Evolutionary conservation across 2,329 filamentous ascomycete genomes (phyloP).

Genomic region (Aspergillus fumigatus): DNA sequence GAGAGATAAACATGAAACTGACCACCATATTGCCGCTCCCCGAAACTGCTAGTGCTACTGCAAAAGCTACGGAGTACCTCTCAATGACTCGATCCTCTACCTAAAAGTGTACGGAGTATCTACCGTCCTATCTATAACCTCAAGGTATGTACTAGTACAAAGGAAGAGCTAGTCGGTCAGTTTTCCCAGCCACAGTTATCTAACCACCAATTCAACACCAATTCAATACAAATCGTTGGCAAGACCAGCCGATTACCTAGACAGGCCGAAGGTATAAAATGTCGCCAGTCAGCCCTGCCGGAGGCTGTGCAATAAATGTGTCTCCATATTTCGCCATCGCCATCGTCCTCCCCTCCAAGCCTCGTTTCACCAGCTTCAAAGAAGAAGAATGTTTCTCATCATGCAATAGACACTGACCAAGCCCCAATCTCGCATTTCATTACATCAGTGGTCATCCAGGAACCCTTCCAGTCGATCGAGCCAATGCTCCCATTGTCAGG

Average conservation of each 20-base stretch:
- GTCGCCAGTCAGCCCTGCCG: slow-evolving; percentile 2
- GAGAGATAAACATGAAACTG: too few species aligned
- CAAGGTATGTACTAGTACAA: too few species aligned
- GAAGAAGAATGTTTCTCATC: neutral
- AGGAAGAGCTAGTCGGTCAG: neutral
- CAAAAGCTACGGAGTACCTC: too few species aligned
- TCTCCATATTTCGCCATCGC: neutral
- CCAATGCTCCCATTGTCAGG: neutral
- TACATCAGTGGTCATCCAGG: neutral
- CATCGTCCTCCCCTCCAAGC: neutral
- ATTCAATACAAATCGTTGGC: neutral
- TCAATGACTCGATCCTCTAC: too few species aligned
- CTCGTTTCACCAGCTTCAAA: neutral
- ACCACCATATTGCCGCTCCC: too few species aligned
- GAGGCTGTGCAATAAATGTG: slow-evolving; percentile 7
- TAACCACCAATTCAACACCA: too few species aligned
- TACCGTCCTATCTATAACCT: too few species aligned
- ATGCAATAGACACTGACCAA: neutral
- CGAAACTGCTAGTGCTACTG: too few species aligned
- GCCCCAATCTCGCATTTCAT: neutral
- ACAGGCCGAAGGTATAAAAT: neutral
- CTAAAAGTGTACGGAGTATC: too few species aligned
- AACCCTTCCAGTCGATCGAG: neutral
- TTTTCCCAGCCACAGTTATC: neutral
- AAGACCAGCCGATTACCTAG: too few species aligned